Percentiles rank a stretch among this genome's conserved stretches.
Evolutionary conservation across 768 basidiomycete species (phyloP).

Genomic region (Ephemerocybe angulata): DNA sequence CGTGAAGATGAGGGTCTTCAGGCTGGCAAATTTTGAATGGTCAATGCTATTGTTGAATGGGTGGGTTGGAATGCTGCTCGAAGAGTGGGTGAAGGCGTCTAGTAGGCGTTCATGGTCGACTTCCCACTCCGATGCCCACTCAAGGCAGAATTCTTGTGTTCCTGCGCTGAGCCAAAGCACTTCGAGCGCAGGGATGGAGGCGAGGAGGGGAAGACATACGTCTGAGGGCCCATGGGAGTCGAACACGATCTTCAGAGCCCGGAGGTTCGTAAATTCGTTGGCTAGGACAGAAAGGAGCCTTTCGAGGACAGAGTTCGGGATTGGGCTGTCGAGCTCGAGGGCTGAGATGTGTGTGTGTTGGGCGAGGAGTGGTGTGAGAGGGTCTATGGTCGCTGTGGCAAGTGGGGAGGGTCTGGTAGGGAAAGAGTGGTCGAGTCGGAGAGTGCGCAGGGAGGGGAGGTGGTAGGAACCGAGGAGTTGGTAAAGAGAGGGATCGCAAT

Average conservation of each 20-base stretch:
- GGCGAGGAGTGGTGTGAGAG: no score
- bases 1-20: constrained; percentile 2
- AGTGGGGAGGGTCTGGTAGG: no score
- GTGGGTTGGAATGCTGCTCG: background rate
- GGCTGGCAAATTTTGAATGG: background rate
- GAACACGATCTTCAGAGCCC: background rate
- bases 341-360: background rate
- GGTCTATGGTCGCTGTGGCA: no score
- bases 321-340: background rate
- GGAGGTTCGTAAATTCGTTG: background rate
- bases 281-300: background rate
- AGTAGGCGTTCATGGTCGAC: background rate
- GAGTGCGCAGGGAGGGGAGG: no score
- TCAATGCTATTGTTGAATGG: background rate
- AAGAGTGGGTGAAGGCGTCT: background rate
- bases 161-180: background rate
- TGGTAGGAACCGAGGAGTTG: no score
- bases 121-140: background rate
- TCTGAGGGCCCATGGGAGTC: background rate
- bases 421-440: background rate
- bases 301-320: background rate
- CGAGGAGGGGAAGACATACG: background rate
- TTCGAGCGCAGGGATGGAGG: background rate
- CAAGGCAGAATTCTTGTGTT: background rate
- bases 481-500: no score